Evolutionary conservation across 495 filamentous ascomycete species (phyloP), one percentile per base, ranked within the genome.

Genomic region (Penicillium maclennaniae): DNA sequence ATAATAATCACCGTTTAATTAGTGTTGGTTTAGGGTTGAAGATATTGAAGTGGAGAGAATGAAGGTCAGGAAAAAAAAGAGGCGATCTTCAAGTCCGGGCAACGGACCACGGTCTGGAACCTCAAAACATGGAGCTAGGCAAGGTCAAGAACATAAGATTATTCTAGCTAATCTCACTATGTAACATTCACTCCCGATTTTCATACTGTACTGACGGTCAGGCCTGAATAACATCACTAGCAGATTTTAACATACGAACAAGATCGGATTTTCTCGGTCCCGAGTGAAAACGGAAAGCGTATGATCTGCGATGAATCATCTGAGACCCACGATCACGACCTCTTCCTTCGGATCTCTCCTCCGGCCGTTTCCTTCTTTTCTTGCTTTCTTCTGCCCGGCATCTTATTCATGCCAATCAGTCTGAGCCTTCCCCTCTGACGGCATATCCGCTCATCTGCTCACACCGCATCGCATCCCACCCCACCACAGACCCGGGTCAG

Each of bases 1-100:
- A 91, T 92, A 16, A 28, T 72, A 19, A 25, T 54, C 31, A 7
- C 21, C 21, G 4, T 9, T 15, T 7, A 39, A 39, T 23, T 31
- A 36, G 26, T 4, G 25, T 16, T 34, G 25, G 23, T 17, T 3
- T 17, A 38, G 38, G 43, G 49, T 31, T 37, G 34, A 0, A 16
- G 26, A 14, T n/a, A 28, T 43, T 14, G 42, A 21, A 23, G 44
- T 47, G 49, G 41, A 34, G 31, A 38, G 41, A 50, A 34, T 44
- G 14, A 12, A 34, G 41, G 54, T 39, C 45, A 42, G 47, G 55
- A 62, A 60, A 65, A 62, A 59, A 62, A 60, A 43, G 56, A 42
- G 59, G 56, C 55, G 56, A 62, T 52, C 55, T 14, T 34, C 21
- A 45, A 53, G 56, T 51, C 54, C 45, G 52, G 45, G 51, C 47